Evolutionary conservation across 179 eudicot genomes (phyloP).

Genomic region (Actinidia arguta): DNA sequence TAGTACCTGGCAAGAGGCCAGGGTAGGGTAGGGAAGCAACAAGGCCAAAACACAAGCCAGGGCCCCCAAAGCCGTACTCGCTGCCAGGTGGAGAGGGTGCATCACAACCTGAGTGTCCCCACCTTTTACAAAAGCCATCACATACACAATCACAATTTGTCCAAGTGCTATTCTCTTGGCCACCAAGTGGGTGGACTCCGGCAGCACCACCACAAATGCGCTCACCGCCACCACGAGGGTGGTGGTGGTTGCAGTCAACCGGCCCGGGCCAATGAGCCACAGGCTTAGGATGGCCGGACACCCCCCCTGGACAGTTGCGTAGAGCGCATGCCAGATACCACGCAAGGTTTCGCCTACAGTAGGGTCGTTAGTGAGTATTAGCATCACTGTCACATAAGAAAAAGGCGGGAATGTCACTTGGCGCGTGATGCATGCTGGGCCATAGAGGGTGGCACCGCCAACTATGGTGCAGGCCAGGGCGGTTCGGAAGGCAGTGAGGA

Average conservation of each 20-base stretch:
- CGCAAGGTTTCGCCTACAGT: constrained; percentile 65
- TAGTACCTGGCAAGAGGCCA: constrained; percentile 71
- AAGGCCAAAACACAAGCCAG: constrained; percentile 70
- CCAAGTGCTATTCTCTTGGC: constrained; percentile 79
- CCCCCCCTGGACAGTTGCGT: constrained; percentile 55
- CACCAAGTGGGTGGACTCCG: constrained; percentile 52
- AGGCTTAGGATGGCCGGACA: constrained; percentile 65
- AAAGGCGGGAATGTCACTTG: constrained; percentile 62
- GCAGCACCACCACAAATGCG: constrained; percentile 61
- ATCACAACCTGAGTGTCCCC: constrained; percentile 46
- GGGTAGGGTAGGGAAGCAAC: constrained; percentile 69
- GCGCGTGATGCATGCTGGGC: constrained; percentile 40
- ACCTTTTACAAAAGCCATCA: constrained; percentile 55
- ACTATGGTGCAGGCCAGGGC: constrained; percentile 71
- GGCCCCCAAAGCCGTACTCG: constrained; percentile 77
- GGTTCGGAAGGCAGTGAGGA: constrained; percentile 63
- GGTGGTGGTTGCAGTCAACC: constrained; percentile 45
- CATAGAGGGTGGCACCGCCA: constrained; percentile 55
- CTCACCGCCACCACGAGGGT: constrained; percentile 47
- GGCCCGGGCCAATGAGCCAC: constrained; percentile 58
- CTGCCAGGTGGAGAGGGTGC: constrained; percentile 81
- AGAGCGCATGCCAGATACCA: constrained; percentile 57
- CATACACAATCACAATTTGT: constrained; percentile 70
- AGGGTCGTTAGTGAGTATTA: constrained; percentile 62
- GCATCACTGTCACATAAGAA: constrained; percentile 67